phyloP scores from a whole-genome alignment of 495 filamentous ascomycete species.

The Hypoxylon crocopeplum region DNA sequence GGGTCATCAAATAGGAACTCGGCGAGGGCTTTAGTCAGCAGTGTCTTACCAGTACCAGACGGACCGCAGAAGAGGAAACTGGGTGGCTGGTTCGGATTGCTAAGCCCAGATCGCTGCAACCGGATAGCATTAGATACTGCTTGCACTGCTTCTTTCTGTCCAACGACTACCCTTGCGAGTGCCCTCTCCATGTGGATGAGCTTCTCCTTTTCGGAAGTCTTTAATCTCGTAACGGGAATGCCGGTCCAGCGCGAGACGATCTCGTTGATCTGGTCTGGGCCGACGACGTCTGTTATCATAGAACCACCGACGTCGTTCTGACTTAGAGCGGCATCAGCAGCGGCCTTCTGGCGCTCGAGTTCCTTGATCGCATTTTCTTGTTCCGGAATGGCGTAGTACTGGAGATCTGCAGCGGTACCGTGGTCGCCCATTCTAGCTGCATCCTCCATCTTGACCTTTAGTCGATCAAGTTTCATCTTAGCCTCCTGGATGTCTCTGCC shows the following conservation, averaged over 20 bases:
- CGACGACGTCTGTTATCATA: constrained; percentile 91
- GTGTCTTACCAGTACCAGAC: constrained; percentile 95
- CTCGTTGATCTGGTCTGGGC: constrained; percentile 98
- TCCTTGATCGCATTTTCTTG: constrained; percentile 77
- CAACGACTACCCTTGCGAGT: constrained; percentile 82
- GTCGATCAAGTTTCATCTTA: constrained; percentile 90
- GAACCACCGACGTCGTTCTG: constrained; percentile 63
- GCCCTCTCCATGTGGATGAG: constrained; percentile 91
- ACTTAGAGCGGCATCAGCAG: constrained; percentile 75
- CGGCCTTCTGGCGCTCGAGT: constrained; percentile 81
- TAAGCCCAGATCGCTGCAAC: constrained; percentile 89
- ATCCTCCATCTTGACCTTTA: constrained; percentile 90
- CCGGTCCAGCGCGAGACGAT: constrained; percentile 96
- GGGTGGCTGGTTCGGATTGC: constrained; percentile 93
- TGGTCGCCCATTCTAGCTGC: constrained; percentile 86
- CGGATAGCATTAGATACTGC: constrained; percentile 96
- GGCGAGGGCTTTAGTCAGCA: constrained; percentile 93
- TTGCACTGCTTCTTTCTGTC: constrained; percentile 92
- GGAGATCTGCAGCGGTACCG: constrained; percentile 83
- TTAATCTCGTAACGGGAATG: constrained; percentile 92
- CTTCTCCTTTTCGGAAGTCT: constrained; percentile 97
- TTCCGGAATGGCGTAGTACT: constrained; percentile 97
- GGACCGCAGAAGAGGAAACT: constrained; percentile 99
- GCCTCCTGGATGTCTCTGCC: constrained; percentile 91
- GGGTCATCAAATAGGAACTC: constrained; percentile 98